Evolutionary conservation across 1,284 basidiomycete species (phyloP), one percentile per base, ranked within the genome.

Genomic region (Cutaneotrichosporon curvatum): DNA sequence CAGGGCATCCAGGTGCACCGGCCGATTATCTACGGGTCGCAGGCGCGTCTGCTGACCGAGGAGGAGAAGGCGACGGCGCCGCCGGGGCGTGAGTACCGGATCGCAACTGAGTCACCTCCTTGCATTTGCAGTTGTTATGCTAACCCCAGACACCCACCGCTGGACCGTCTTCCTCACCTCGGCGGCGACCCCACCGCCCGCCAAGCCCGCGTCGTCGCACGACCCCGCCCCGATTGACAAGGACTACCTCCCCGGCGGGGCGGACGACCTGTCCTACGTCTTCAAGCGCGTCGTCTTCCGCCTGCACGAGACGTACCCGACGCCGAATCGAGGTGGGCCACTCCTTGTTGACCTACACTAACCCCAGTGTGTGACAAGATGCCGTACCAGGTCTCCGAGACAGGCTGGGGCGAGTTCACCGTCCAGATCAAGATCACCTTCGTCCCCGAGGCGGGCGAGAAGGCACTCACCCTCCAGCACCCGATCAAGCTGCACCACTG

Each of bases 321-420:
- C 85, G 64, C 89, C 91, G 0, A 85, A 83, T 34, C 76, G 94
- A 73, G 87, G 92, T 92, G 62, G 66, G 84, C 68, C 30, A n/a
- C 19, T 55, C 8, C 14, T 16, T 15, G 12, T 7, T 20, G 20
- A 14, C n/a, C 14, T 20, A 11, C 4, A 21, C 34, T 40, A n/a
- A 35, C 37, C 2, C 32, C 48, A 96, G 90, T 85, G 59, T 70
- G 95, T 39, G 95, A 99, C 64, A 89, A 85, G 63, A 81, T 88
- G 8, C 95, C 95, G 0, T 99, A 91, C 64, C 85, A 89, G 59
- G 83, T 98, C 9, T 85, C 89, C 7, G 95, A 98, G 69, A 97
- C 94, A 9, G 95, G 94, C 38, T 99, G 95, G 95, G 95, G 95
- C 63, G 95, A 99, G 75, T 99, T 99, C 71, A 90, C 96, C 61